Evolutionary conservation across 2,329 filamentous ascomycete genomes (phyloP).

Genomic region (Aspergillus transmontanensis): DNA sequence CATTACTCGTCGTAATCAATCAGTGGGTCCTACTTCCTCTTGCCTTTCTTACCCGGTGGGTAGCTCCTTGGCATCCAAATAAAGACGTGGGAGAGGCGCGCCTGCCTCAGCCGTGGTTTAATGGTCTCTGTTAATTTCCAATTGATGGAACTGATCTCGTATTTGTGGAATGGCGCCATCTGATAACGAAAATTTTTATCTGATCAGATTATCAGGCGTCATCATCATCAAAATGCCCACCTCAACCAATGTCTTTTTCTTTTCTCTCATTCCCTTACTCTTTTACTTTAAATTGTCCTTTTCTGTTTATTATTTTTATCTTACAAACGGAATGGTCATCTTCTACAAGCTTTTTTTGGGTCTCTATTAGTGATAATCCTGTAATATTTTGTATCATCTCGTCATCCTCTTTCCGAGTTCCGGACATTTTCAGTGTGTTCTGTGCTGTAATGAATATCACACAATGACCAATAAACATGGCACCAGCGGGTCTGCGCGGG

Average conservation of each 20-base stretch:
- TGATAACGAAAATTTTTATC: conserved; percentile 29
- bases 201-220: conserved; percentile 27
- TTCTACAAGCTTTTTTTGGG: neutral
- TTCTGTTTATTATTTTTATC: neutral
- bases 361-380: neutral
- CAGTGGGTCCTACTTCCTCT: conserved; percentile 9
- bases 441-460: neutral
- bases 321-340: neutral
- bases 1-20: conserved; percentile 16
- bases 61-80: conserved; percentile 1
- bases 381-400: neutral
- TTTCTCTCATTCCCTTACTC: no score
- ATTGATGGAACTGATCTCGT: conserved; percentile 2
- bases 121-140: neutral
- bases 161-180: conserved; percentile 26
- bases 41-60: neutral
- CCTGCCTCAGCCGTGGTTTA: conserved; percentile 7
- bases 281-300: neutral
- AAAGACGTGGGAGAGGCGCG: conserved; percentile 2
- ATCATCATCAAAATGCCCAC: neutral
- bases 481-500: conserved; percentile 10
- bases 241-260: neutral
- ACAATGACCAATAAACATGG: conserved; percentile 8
- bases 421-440: neutral
- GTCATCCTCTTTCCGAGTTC: neutral